Percentiles rank a stretch among this genome's conserved stretches.
Conservation (phyloP, 2,329 filamentous ascomycete genomes). For the Myriangium duriaei region DNA sequence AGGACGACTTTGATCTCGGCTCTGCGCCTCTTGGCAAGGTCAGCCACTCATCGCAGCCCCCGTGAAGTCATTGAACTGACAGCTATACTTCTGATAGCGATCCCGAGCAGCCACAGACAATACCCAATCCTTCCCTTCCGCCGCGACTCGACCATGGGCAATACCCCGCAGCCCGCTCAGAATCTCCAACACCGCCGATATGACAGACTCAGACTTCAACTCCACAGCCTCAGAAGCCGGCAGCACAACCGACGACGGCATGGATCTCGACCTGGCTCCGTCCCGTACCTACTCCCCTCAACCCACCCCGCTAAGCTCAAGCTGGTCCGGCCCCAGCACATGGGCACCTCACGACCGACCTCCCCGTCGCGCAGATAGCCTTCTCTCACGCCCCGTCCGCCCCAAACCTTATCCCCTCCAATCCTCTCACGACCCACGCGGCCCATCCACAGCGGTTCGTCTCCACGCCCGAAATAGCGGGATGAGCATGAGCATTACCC, state of each 20-base stretch:
- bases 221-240: conserved; percentile 9
- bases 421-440: background rate
- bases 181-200: background rate
- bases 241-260: conserved; percentile 11
- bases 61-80: no score
- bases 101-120: background rate
- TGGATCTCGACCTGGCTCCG: conserved; percentile 9
- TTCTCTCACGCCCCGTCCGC: background rate
- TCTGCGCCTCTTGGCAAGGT: conserved; percentile 5
- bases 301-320: conserved; percentile 8
- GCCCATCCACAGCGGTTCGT: background rate
- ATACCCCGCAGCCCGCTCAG: background rate
- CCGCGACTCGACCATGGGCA: background rate
- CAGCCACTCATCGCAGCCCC: no score
- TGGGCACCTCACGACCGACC: background rate
- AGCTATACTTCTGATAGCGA: no score
- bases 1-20: conserved; percentile 7
- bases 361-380: background rate
- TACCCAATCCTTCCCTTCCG: background rate
- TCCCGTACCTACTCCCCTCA: conserved; percentile 6
- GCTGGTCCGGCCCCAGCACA: conserved; percentile 2
- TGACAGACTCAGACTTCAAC: conserved; percentile 3
- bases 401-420: conserved; percentile 7
- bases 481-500: conserved; percentile 4
- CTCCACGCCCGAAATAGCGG: conserved; percentile 1